A percentile compares a stretch with the other conserved stretches of the same genome.
Conservation (phyloP, 1,284 basidiomycete genomes). For the Leucoagaricus sp. region DNA sequence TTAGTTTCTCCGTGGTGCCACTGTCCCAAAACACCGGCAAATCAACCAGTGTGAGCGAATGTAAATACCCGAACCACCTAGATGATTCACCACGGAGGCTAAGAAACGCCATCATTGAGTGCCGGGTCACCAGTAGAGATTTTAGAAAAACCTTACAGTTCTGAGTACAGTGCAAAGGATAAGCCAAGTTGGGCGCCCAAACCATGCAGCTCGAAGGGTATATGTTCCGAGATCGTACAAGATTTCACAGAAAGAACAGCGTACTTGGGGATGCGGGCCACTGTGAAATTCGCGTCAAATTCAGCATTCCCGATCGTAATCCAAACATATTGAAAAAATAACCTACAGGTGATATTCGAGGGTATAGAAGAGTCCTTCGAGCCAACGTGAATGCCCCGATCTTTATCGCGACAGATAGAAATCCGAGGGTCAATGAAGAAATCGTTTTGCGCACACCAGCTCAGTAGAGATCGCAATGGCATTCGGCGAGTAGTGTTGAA, state of each 20-base stretch:
- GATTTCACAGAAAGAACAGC: slow-evolving; percentile 64
- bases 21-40: slow-evolving; percentile 67
- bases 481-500: slow-evolving; percentile 20
- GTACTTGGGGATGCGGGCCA: slow-evolving; percentile 65
- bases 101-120: slow-evolving; percentile 9
- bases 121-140: slow-evolving; percentile 9
- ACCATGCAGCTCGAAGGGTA: slow-evolving; percentile 51
- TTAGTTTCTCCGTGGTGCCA: slow-evolving; percentile 3
- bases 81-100: slow-evolving; percentile 46
- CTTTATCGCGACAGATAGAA: slow-evolving; percentile 32
- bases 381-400: slow-evolving; percentile 40
- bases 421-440: slow-evolving; percentile 49
- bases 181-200: slow-evolving; percentile 60
- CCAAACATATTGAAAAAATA: neutral
- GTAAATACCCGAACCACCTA: slow-evolving; percentile 68
- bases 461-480: slow-evolving; percentile 20
- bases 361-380: slow-evolving; percentile 39
- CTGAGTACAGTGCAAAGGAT: slow-evolving; percentile 60
- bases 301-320: neutral
- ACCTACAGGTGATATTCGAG: slow-evolving; percentile 40
- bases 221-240: slow-evolving; percentile 45
- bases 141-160: slow-evolving; percentile 49
- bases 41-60: slow-evolving; percentile 62
- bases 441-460: slow-evolving; percentile 48
- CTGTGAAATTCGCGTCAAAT: slow-evolving; percentile 36